These are phyloP conservation scores for Synchytrium microbalum DNA, from an alignment of 371 early-diverging fungal genomes.

Conservation along the genomic window DNA sequence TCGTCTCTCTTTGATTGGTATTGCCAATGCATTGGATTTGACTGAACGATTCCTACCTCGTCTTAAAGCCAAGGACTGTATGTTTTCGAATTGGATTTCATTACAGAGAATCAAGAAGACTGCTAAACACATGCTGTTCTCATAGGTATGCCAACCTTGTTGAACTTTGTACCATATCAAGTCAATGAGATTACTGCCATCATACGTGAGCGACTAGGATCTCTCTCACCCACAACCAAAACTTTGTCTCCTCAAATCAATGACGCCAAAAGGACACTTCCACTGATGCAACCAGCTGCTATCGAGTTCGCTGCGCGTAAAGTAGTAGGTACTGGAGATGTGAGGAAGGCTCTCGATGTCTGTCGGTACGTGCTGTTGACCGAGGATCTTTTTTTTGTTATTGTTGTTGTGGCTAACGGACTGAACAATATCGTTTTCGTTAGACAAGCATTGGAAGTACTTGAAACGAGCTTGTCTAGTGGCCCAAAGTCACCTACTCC, in stretches of 20 bases:
- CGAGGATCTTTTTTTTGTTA: not conserved
- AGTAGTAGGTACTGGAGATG: conserved; percentile 83
- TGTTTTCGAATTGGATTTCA: conserved; percentile 1
- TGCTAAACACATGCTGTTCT: too few relatives aligned
- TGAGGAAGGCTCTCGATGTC: conserved; percentile 84
- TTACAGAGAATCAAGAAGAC: not conserved
- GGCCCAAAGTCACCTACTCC: not conserved
- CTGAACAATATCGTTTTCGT: conserved; percentile 20
- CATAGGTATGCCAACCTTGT: conserved; percentile 60
- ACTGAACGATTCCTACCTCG: conserved; percentile 82
- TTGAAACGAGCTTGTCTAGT: conserved; percentile 13
- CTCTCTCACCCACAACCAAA: not conserved
- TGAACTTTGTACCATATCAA: conserved; percentile 81
- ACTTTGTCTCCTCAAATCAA: not conserved
- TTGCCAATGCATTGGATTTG: conserved; percentile 90
- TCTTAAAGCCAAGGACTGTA: conserved; percentile 70
- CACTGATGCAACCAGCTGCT: conserved; percentile 73
- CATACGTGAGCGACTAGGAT: conserved; percentile 63
- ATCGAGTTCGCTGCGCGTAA: conserved; percentile 89
- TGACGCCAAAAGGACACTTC: conserved; percentile 12
- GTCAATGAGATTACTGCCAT: conserved; percentile 73
- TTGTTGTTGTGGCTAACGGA: not conserved
- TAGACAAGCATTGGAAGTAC: conserved; percentile 3
- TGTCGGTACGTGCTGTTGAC: conserved; percentile 39
- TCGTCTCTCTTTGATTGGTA: conserved; percentile 77